Base-by-base conservation (phyloP, 2,329 filamentous ascomycete species). In the Leptographium radiaticola region DNA sequence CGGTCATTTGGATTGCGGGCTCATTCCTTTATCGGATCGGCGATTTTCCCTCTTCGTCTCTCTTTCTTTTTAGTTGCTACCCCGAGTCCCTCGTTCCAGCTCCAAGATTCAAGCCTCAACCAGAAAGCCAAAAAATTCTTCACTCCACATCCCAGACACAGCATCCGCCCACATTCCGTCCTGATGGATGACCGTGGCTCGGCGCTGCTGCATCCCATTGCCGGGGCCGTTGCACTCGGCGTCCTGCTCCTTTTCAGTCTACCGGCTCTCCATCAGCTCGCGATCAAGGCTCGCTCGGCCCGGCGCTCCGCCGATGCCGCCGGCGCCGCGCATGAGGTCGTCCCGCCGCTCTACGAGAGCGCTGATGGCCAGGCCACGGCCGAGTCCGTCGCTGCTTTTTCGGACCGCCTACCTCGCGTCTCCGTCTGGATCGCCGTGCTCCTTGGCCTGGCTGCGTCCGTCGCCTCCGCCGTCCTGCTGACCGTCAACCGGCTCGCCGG, bases 301-400 rank as follows among this genome's bases (percentile, higher is more conserved):
- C 55, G 52, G 25, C 25, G 25, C 25, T 25, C 25, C 5, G 25
- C 25, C 25, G 5, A 25, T 25, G 25, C 18, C 53, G 56, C 40
- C n/a, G 44, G 7, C 53, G 51, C 30, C 54, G 54, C 31, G 56
- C 45, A 65, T 44, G 57, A 57, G 18, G 57, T 52, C 9, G 40
- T 65, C 10, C 58, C 58, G 18, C 59, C 59, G 20, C 57, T 63
- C 36, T 68, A 65, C 51, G 59, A 65, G 55, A 66, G 65, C 49
- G 25, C 48, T 9, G 66, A 68, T 51, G 66, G 66, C 18, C 57
- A 62, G 49, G 64, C 66, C 18, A 68, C 65, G 15, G 62, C 64
- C 47, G 60, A 64, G 43, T 68, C 66, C 16, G 61, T 64, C 13
- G 62, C 60, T 13, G 59, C 61, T 20, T 68, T 63, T 44, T 62